Evolutionary conservation across 2,329 filamentous ascomycete genomes (phyloP).

Genomic region (Clonostachys chloroleuca): DNA sequence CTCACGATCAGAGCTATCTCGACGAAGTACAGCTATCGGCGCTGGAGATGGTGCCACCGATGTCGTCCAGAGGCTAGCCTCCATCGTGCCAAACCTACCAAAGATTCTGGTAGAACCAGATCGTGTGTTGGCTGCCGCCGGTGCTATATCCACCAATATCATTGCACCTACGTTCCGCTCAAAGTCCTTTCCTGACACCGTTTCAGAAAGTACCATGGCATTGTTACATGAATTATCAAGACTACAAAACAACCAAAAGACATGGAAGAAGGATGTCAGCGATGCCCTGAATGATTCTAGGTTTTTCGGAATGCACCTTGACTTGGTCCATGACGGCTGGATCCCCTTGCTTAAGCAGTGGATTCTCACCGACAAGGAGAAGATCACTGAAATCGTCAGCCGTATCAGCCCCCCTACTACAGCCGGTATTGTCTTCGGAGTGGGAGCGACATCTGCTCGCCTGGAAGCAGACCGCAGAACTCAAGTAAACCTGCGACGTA

Average conservation of each 20-base stretch:
- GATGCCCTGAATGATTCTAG: constrained; percentile 89
- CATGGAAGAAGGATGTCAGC: constrained; percentile 87
- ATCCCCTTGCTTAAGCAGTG: constrained; percentile 80
- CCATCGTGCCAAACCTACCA: constrained; percentile 74
- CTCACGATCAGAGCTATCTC: constrained; percentile 26
- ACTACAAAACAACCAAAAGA: constrained; percentile 76
- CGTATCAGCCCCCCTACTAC: constrained; percentile 82
- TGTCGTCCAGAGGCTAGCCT: constrained; percentile 73
- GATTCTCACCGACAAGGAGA: constrained; percentile 81
- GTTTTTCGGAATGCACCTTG: constrained; percentile 71
- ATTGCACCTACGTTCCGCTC: constrained; percentile 79
- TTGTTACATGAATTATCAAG: constrained; percentile 75
- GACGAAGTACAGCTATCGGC: constrained; percentile 24
- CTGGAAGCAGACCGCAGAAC: constrained; percentile 94
- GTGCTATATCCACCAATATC: constrained; percentile 77
- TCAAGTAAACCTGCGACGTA: constrained; percentile 81
- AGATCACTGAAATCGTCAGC: constrained; percentile 73
- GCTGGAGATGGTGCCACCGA: constrained; percentile 59
- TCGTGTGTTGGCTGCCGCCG: constrained; percentile 72
- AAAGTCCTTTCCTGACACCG: constrained; percentile 81
- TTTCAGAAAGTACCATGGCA: constrained; percentile 65
- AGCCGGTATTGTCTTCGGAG: constrained; percentile 97
- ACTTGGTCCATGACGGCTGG: constrained; percentile 71
- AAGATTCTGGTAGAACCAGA: constrained; percentile 84
- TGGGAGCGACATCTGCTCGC: constrained; percentile 87